Evolutionary conservation across 805 yeast genomes (phyloP).

Genomic region (Zygotorulaspora florentina): DNA sequence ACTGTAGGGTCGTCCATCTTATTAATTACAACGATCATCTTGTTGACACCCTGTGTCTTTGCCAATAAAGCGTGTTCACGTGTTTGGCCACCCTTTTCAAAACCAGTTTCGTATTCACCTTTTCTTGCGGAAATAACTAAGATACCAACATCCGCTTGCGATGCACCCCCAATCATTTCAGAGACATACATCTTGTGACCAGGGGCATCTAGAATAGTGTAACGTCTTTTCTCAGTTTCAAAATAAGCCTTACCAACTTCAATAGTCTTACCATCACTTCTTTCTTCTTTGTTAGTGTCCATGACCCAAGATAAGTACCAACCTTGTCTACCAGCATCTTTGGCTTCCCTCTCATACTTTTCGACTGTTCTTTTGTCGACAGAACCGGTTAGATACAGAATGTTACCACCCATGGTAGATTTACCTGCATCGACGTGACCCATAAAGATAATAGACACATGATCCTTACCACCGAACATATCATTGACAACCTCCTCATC

Average conservation of each 20-base stretch:
- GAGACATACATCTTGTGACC: slow-evolving; percentile 99
- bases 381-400: slow-evolving; percentile 88
- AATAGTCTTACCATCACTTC: slow-evolving; percentile 98
- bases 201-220: slow-evolving; percentile 97
- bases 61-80: slow-evolving; percentile 97
- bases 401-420: slow-evolving; percentile 98
- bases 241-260: slow-evolving; percentile 98
- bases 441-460: slow-evolving; percentile 94
- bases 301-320: slow-evolving; percentile 99
- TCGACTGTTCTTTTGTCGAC: slow-evolving; percentile 98
- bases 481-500: slow-evolving; percentile 88
- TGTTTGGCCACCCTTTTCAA: slow-evolving; percentile 98
- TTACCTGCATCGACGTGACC: slow-evolving; percentile 99
- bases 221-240: slow-evolving; percentile 96
- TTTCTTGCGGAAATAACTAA: slow-evolving; percentile 96
- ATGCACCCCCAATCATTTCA: slow-evolving; percentile 99
- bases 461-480: slow-evolving; percentile 96
- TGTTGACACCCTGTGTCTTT: slow-evolving; percentile 97
- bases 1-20: slow-evolving; percentile 99
- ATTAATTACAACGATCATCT: slow-evolving; percentile 87
- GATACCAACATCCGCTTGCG: slow-evolving; percentile 98
- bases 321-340: slow-evolving; percentile 99
- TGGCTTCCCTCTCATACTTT: slow-evolving; percentile 96
- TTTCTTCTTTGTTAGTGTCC: slow-evolving; percentile 99
- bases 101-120: slow-evolving; percentile 99